Conservation (phyloP, 2,329 filamentous ascomycete genomes). For the Verticillium klebahnii region DNA sequence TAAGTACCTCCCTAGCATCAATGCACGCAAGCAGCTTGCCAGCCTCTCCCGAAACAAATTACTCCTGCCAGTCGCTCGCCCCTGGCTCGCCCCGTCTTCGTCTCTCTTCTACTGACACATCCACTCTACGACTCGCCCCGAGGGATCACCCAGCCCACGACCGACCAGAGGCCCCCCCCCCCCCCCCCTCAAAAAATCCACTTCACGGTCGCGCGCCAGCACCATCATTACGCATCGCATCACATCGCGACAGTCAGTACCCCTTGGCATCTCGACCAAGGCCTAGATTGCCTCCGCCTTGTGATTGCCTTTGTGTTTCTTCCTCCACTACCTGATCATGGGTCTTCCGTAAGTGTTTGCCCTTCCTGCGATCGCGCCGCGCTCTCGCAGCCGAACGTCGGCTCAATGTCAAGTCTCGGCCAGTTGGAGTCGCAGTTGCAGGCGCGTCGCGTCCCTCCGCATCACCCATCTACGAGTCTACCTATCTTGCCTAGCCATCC, state of each 20-base stretch:
- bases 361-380: constrained; percentile 5
- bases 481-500: neutral
- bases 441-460: constrained; percentile 3
- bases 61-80: neutral
- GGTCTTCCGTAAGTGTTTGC: constrained; percentile 41
- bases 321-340: constrained; percentile 22
- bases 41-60: neutral
- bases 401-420: constrained; percentile 9
- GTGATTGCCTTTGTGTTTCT: neutral
- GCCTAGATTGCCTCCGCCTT: neutral
- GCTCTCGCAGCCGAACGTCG: constrained; percentile 6
- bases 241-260: too few relatives aligned
- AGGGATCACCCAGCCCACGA: neutral
- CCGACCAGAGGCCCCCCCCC: neutral
- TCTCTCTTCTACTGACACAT: neutral
- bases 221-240: neutral
- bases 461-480: constrained; percentile 1
- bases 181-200: neutral
- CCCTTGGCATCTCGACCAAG: neutral
- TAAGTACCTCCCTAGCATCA: neutral
- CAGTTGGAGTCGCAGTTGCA: constrained; percentile 5
- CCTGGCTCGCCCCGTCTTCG: neutral
- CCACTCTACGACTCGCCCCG: neutral
- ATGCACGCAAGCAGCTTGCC: neutral
- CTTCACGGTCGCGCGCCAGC: neutral